A percentile compares a stretch with the other conserved stretches of the same genome.
Conservation (phyloP, 2,329 filamentous ascomycete genomes). For the Ophiostoma triangulosporum region DNA sequence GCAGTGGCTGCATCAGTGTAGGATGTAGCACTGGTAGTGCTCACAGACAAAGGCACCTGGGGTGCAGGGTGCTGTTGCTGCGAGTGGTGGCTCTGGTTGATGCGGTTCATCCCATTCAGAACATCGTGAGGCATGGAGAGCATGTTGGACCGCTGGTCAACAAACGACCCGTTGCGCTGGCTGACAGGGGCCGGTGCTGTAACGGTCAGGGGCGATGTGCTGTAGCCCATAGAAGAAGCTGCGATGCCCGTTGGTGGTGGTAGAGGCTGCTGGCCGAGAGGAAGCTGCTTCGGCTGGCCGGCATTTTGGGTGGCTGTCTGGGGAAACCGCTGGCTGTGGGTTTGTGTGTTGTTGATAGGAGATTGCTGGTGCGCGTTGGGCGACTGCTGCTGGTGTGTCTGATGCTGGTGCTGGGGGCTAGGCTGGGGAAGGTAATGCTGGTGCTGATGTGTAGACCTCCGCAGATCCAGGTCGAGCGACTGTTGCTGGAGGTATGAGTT, state of each 20-base stretch:
- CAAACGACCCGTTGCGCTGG: background rate
- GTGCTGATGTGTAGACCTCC: conserved; percentile 3
- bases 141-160: background rate
- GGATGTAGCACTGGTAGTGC: background rate
- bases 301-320: background rate
- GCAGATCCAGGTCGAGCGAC: conserved; percentile 1
- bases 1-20: conserved; percentile 19
- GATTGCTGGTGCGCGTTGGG: conserved; percentile 5
- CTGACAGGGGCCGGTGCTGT: background rate
- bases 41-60: conserved; percentile 13
- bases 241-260: background rate
- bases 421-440: conserved; percentile 1
- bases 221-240: background rate
- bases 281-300: background rate
- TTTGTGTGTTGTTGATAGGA: conserved; percentile 39
- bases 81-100: conserved; percentile 1
- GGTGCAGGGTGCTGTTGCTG: conserved; percentile 11
- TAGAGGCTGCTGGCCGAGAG: background rate
- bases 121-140: background rate
- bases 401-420: conserved; percentile 28
- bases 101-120: background rate
- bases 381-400: conserved; percentile 7
- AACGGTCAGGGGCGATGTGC: background rate
- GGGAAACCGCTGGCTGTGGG: background rate
- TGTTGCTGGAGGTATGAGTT: conserved; percentile 27